Conservation (phyloP, 805 yeast species). For the Spathaspora arborariae region DNA sequence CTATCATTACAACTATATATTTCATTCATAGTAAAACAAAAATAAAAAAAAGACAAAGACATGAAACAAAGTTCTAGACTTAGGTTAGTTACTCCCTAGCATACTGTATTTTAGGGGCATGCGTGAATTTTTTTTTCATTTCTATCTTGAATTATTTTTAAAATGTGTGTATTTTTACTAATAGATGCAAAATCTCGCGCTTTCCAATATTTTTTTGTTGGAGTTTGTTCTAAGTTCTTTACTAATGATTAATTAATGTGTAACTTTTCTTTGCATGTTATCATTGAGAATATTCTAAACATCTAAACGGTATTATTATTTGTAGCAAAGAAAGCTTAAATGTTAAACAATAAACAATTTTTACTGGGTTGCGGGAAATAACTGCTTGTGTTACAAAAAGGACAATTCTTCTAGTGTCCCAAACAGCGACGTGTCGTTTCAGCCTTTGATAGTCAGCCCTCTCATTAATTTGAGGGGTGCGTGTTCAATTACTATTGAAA, state of each 20-base stretch:
- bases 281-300: not conserved
- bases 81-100: no score
- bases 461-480: not conserved
- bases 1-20: no score
- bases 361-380: not conserved
- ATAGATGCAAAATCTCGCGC: not conserved
- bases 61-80: no score
- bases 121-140: not conserved
- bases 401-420: not conserved
- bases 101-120: slow-evolving; percentile 1
- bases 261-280: not conserved
- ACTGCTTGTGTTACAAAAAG: not conserved
- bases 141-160: not conserved
- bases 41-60: no score
- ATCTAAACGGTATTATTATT: not conserved
- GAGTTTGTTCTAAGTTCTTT: not conserved
- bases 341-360: not conserved
- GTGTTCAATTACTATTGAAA: not conserved
- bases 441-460: not conserved
- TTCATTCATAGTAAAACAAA: no score
- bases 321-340: not conserved
- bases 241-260: not conserved
- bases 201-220: not conserved
- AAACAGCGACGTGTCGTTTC: no score
- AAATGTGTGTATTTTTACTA: not conserved